Base-by-base conservation (phyloP, 129 eudicot species). In the Helichrysum umbraculigerum region DNA sequence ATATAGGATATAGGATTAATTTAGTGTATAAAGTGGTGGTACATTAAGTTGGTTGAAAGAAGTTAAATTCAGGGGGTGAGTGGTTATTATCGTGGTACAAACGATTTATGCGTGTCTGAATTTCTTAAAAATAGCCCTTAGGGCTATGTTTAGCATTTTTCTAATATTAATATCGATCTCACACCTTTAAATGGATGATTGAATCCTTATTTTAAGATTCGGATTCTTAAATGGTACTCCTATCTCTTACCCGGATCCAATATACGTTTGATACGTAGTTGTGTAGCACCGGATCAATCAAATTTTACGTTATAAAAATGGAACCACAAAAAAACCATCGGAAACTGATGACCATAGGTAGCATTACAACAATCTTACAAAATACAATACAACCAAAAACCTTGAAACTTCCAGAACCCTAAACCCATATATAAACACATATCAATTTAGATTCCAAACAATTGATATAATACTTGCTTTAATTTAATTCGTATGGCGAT, bases 331-430 rank as follows among this genome's bases (percentile, higher is more conserved):
- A 10, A 44, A 44, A 44, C 17, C 17, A 14, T 4, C 52, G 52
- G 52, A 44, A 44, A 44, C 17, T 44, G 52, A 44, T 44, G 52
- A 12, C 17, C 52, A 44, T 17, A 44, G 5, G 52, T 44, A 17
- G 52, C 52, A 12, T 44, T 11, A 44, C n/a, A n/a, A n/a, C 52
- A 44, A 44, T 44, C 52, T 44, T 44, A 3, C 52, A 44, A 44
- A 44, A 44, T 14, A 44, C 35, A n/a, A n/a, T 22, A 32, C 28
- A 52, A 16, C 65, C 74, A 73, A 74, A 73, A 15, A 57, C 7
- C 54, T 57, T 51, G 25, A 80, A 74, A 30, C 83, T 47, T 80
- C 79, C 2, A 67, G 79, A 74, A 73, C 68, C 69, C 21, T 2
- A 17, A 5, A 11, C 68, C 47, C 11, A 56, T 51, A 22, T 19